These are phyloP conservation scores for Citrus medica DNA, from an alignment of 345 rosid species.

Conservation along the genomic window DNA sequence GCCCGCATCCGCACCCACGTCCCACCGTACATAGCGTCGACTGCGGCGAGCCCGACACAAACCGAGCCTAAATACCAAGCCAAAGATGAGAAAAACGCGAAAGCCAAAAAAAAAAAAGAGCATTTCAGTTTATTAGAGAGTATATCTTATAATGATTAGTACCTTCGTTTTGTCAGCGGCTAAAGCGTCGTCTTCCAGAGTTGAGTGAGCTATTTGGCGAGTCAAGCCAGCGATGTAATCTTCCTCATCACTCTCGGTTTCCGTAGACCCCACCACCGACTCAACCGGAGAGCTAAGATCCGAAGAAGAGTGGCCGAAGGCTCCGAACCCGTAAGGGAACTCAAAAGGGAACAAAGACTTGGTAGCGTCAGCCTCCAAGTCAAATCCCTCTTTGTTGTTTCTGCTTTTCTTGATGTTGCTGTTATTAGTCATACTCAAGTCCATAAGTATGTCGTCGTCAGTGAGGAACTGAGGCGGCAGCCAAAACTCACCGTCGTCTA, in stretches of 20 bases:
- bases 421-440: constrained; percentile 5
- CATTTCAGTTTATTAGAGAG: not conserved
- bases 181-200: constrained; percentile 33
- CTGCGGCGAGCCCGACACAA: constrained; percentile 47
- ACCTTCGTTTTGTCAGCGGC: constrained; percentile 37
- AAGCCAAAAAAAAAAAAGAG: not conserved
- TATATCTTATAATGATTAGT: not conserved
- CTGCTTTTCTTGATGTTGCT: not conserved
- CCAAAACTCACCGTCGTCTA: constrained; percentile 69
- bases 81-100: not conserved
- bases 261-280: constrained; percentile 52
- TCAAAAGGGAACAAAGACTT: constrained; percentile 22
- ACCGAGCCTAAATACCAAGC: constrained; percentile 26
- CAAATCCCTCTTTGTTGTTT: constrained; percentile 5
- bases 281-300: constrained; percentile 60
- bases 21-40: constrained; percentile 41
- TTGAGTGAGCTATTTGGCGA: constrained; percentile 39
- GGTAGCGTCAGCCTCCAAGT: constrained; percentile 15
- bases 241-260: constrained; percentile 64
- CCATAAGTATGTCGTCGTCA: constrained; percentile 52
- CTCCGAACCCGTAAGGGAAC: constrained; percentile 31
- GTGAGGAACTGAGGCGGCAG: constrained; percentile 73
- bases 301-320: constrained; percentile 28
- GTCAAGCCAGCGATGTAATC: constrained; percentile 39
- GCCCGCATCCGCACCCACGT: constrained; percentile 35